These are phyloP conservation scores for Boletus edulis DNA, from an alignment of 768 basidiomycete genomes.

Conservation along the genomic window DNA sequence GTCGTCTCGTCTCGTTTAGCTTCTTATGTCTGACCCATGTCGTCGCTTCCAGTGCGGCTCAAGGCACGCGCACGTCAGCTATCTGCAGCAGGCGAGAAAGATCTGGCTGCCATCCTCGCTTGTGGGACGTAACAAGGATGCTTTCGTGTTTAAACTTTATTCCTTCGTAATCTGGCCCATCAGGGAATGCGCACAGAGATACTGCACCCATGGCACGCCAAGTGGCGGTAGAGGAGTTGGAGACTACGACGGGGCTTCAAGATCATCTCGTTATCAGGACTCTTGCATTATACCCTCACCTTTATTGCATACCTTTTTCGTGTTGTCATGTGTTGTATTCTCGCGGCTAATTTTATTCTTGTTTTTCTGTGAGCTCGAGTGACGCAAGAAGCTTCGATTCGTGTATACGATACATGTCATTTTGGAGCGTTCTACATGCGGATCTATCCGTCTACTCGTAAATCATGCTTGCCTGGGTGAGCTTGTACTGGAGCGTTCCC, in stretches of 20 bases:
- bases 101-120: slow-evolving; percentile 69
- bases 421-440: background rate
- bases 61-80: slow-evolving; percentile 88
- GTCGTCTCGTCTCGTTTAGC: slow-evolving; percentile 31
- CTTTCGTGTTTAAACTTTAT: slow-evolving; percentile 1
- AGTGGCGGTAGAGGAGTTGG: slow-evolving; percentile 14
- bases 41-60: slow-evolving; percentile 68
- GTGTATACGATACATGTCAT: slow-evolving; percentile 21
- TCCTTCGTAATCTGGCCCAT: slow-evolving; percentile 2
- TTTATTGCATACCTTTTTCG: slow-evolving; percentile 19
- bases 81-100: slow-evolving; percentile 82
- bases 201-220: slow-evolving; percentile 29
- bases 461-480: slow-evolving; percentile 67
- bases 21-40: slow-evolving; percentile 10
- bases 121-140: slow-evolving; percentile 25
- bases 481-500: slow-evolving; percentile 69
- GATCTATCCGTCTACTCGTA: slow-evolving; percentile 57
- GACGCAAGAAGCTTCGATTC: background rate
- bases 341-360: background rate
- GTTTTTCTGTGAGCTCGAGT: background rate
- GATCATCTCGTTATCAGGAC: background rate
- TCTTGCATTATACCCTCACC: slow-evolving; percentile 27
- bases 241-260: slow-evolving; percentile 2
- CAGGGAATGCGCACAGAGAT: slow-evolving; percentile 1
- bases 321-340: background rate